phyloP scores from a whole-genome alignment of 2,329 filamentous ascomycete genomes.

The Karstenula rhodostoma region DNA sequence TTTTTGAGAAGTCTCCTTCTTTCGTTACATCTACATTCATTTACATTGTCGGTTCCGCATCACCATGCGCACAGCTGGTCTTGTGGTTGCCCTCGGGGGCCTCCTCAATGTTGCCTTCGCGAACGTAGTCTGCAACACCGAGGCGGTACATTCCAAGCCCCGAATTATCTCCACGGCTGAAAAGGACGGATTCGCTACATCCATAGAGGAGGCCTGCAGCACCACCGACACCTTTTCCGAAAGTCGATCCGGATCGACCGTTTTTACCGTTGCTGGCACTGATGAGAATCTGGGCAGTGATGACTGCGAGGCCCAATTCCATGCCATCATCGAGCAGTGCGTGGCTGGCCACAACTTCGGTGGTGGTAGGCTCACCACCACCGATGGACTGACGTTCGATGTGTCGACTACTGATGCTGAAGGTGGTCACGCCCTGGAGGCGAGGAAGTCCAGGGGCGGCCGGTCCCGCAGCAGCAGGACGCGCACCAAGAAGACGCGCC shows the following conservation, averaged over 20 bases:
- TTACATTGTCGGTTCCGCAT: neutral
- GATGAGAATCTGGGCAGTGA: neutral
- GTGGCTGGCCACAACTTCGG: conserved; percentile 4
- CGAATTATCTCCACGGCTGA: neutral
- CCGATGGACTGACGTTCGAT: neutral
- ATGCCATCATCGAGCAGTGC: conserved; percentile 3
- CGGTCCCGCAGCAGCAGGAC: neutral
- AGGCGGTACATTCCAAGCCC: conserved; percentile 7
- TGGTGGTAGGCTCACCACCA: conserved; percentile 4
- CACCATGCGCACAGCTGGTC: conserved; percentile 8
- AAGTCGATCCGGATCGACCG: conserved; percentile 6
- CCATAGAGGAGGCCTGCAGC: conserved; percentile 1
- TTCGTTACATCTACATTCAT: neutral
- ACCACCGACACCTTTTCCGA: neutral
- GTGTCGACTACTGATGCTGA: neutral
- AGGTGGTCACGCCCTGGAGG: neutral
- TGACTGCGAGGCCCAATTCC: conserved; percentile 8
- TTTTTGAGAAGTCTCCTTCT: neutral
- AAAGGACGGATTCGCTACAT: conserved; percentile 1
- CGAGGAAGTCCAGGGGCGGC: neutral
- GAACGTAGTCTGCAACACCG: conserved; percentile 12
- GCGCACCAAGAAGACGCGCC: neutral
- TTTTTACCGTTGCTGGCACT: neutral
- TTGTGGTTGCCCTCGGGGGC: neutral
- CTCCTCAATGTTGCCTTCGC: conserved; percentile 9